These are phyloP conservation scores for Globisporangium camurandrum DNA, from an alignment of 352 stramenopile species.

Conservation along the genomic window DNA sequence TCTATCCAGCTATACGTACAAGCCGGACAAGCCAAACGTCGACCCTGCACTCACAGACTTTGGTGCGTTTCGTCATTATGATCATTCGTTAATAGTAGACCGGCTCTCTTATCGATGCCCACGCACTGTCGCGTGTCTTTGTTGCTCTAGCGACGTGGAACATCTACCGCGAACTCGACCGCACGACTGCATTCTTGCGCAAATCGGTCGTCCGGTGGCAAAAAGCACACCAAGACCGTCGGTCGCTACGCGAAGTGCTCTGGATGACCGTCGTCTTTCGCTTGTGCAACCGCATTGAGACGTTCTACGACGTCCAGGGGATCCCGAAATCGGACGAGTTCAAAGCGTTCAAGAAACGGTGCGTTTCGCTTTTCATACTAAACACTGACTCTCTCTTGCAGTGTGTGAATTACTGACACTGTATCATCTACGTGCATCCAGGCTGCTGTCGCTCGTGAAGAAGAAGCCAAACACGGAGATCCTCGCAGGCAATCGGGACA, in stretches of 20 bases:
- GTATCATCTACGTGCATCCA: slow-evolving; percentile 5
- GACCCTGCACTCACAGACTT: slow-evolving; percentile 69
- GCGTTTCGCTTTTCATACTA: too few species aligned
- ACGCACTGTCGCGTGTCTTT: not conserved
- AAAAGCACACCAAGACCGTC: slow-evolving; percentile 52
- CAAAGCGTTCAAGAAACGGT: slow-evolving; percentile 59
- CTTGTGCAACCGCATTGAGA: slow-evolving; percentile 79
- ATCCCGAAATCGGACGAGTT: slow-evolving; percentile 73
- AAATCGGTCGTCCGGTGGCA: slow-evolving; percentile 78
- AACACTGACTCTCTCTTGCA: not conserved
- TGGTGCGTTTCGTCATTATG: slow-evolving; percentile 29
- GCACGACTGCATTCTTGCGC: slow-evolving; percentile 70
- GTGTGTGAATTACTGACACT: not conserved
- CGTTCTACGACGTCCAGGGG: slow-evolving; percentile 67
- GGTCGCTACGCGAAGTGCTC: slow-evolving; percentile 65
- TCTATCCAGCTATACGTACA: slow-evolving; percentile 52
- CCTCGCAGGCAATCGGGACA: slow-evolving; percentile 48
- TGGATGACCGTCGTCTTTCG: slow-evolving; percentile 80
- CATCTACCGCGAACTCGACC: slow-evolving; percentile 78
- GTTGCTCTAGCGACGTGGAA: slow-evolving; percentile 56
- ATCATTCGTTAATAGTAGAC: not conserved
- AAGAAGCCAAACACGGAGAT: slow-evolving; percentile 36
- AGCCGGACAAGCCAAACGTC: slow-evolving; percentile 57
- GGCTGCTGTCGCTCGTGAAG: slow-evolving; percentile 45
- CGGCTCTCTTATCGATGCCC: not conserved